Percentiles rank a stretch among this genome's conserved stretches.
Conservation (phyloP, 257 asterid genomes). For the Plantago elongata region DNA sequence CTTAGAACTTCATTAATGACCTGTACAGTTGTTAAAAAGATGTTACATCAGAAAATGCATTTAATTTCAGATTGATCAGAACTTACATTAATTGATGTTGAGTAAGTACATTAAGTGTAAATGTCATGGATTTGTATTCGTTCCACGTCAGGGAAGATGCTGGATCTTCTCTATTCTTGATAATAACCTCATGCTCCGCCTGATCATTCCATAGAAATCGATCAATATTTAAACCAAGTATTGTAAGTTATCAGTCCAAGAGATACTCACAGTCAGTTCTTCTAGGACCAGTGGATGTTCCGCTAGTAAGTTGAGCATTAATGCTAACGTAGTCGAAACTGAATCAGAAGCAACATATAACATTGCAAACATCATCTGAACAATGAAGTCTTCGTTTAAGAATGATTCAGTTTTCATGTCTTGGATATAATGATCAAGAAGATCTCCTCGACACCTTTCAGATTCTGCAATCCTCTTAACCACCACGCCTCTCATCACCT, state of each 20-base stretch:
- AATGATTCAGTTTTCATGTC: constrained; percentile 58
- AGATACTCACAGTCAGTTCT: constrained; percentile 47
- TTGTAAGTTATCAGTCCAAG: not conserved
- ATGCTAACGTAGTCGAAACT: constrained; percentile 65
- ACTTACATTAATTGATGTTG: not conserved
- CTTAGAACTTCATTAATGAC: constrained; percentile 73
- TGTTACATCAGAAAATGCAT: not conserved
- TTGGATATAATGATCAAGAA: constrained; percentile 57
- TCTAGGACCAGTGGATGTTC: constrained; percentile 60
- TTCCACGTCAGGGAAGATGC: constrained; percentile 48
- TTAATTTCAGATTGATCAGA: too few species aligned
- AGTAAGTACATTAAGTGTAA: constrained; percentile 50
- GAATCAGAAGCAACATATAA: constrained; percentile 73
- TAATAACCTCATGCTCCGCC: constrained; percentile 65
- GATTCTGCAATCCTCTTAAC: constrained; percentile 38
- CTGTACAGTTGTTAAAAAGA: constrained; percentile 17
- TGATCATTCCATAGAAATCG: constrained; percentile 4
- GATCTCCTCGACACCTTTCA: constrained; percentile 42
- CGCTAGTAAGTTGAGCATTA: constrained; percentile 65
- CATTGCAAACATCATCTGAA: constrained; percentile 69
- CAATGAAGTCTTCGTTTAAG: constrained; percentile 65
- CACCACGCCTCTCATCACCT: constrained; percentile 56
- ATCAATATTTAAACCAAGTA: too few species aligned
- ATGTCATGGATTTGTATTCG: constrained; percentile 80
- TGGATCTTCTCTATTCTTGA: constrained; percentile 41